Percentiles rank a stretch among this genome's conserved stretches.
Evolutionary conservation across 768 basidiomycete species (phyloP).

Genomic region (Coprinellus micaceus): DNA sequence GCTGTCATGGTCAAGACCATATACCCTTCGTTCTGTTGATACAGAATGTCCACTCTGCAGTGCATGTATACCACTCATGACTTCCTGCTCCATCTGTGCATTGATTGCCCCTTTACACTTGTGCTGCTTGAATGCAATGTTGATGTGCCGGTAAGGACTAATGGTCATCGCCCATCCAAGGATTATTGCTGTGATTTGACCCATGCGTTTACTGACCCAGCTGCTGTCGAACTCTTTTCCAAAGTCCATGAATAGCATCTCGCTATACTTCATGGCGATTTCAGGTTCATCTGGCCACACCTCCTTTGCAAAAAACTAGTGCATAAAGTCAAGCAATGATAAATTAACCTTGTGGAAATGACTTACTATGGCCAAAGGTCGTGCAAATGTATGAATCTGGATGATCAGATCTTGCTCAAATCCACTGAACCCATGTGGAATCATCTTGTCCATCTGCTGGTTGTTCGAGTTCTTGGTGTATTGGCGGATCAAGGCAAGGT

Average conservation of each 20-base stretch:
- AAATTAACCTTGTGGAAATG: too few relatives aligned
- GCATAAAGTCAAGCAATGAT: too few relatives aligned
- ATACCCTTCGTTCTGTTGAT: background rate
- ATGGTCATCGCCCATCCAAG: background rate
- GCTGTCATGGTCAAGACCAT: background rate
- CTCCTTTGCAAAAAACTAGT: background rate
- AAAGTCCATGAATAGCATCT: constrained; percentile 4
- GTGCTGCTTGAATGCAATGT: background rate
- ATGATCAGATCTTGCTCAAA: background rate
- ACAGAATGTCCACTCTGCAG: constrained; percentile 1
- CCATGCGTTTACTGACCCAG: background rate
- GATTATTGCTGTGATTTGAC: background rate
- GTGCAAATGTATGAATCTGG: constrained; percentile 1
- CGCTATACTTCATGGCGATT: background rate
- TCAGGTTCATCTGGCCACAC: background rate
- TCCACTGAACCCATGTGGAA: background rate
- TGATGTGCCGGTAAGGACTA: background rate
- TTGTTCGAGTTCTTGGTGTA: constrained; percentile 6
- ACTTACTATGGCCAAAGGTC: constrained; percentile 1
- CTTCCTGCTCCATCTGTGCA: background rate
- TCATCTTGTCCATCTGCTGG: background rate
- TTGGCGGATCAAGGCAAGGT: background rate
- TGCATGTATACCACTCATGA: background rate
- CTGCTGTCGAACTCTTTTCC: background rate
- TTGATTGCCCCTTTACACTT: background rate